Percentiles rank a stretch among this genome's conserved stretches.
phyloP scores from a whole-genome alignment of 441 rosid species.

The Manihot esculenta region DNA sequence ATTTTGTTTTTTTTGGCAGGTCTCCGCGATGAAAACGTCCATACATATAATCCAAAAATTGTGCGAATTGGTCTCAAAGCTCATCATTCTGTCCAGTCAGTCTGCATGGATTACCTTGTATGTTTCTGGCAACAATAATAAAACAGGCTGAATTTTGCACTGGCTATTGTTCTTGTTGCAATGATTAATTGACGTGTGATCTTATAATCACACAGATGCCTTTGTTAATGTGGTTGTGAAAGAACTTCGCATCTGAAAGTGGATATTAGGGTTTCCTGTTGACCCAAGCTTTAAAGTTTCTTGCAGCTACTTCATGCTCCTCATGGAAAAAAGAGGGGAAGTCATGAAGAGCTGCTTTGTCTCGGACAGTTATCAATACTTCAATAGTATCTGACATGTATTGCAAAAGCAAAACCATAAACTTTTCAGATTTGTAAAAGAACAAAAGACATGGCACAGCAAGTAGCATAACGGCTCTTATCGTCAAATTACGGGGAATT shows the following conservation, averaged over 20 bases:
- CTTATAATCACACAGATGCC: not conserved
- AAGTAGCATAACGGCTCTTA: not conserved
- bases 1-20: slow-evolving; percentile 46
- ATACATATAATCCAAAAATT: slow-evolving; percentile 73
- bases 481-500: not conserved
- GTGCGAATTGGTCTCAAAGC: slow-evolving; percentile 96
- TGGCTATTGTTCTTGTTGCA: not conserved
- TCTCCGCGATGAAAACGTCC: slow-evolving; percentile 76
- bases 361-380: not conserved
- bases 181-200: not conserved
- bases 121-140: slow-evolving; percentile 31
- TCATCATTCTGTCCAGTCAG: slow-evolving; percentile 80
- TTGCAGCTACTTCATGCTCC: slow-evolving; percentile 1
- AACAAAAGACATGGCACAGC: not conserved
- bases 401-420: not conserved
- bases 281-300: not conserved
- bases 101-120: slow-evolving; percentile 91
- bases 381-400: not conserved
- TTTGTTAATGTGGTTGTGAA: not conserved
- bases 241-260: not conserved
- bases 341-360: not conserved
- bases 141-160: slow-evolving; percentile 8
- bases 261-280: not conserved
- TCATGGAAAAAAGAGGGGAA: not conserved
- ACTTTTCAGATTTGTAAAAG: not conserved